phyloP scores from a whole-genome alignment of 1,139 yeast genomes.

The Geotrichum candidum region DNA sequence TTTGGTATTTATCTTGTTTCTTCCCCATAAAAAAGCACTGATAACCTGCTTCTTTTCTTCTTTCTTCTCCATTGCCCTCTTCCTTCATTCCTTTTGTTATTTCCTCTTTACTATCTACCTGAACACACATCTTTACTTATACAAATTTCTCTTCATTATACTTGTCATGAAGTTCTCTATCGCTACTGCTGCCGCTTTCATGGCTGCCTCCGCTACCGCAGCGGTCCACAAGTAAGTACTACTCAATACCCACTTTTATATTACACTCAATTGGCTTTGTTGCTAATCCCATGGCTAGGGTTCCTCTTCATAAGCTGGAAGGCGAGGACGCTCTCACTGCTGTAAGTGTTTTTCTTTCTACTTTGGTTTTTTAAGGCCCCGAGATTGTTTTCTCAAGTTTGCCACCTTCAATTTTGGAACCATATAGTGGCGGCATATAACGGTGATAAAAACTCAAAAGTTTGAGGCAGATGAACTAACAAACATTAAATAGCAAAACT shows the following conservation, averaged over 20 bases:
- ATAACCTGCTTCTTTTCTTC: not conserved
- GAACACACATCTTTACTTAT: not conserved
- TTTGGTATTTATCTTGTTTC: not conserved
- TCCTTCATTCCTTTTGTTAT: not conserved
- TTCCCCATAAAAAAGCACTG: not conserved
- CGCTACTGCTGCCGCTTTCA: constrained; percentile 48
- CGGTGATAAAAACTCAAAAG: not conserved
- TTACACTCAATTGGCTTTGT: constrained; percentile 5
- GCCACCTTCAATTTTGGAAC: not conserved
- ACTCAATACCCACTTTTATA: not conserved
- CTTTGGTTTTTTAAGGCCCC: not conserved
- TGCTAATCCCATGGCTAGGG: constrained; percentile 25
- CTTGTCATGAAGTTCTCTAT: constrained; percentile 23
- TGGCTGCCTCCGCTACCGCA: constrained; percentile 47
- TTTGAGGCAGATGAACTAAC: not conserved
- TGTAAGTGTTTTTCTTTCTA: constrained; percentile 25
- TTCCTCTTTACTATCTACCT: not conserved
- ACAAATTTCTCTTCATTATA: not conserved
- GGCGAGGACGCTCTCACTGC: constrained; percentile 57
- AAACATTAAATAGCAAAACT: constrained; percentile 29
- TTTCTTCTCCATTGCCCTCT: not conserved
- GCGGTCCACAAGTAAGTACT: constrained; percentile 33
- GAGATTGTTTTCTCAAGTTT: not conserved
- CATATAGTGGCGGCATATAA: not conserved
- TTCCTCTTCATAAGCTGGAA: constrained; percentile 60